Base-by-base conservation (phyloP, 768 basidiomycete genomes). In the Mycena epipterygia region DNA sequence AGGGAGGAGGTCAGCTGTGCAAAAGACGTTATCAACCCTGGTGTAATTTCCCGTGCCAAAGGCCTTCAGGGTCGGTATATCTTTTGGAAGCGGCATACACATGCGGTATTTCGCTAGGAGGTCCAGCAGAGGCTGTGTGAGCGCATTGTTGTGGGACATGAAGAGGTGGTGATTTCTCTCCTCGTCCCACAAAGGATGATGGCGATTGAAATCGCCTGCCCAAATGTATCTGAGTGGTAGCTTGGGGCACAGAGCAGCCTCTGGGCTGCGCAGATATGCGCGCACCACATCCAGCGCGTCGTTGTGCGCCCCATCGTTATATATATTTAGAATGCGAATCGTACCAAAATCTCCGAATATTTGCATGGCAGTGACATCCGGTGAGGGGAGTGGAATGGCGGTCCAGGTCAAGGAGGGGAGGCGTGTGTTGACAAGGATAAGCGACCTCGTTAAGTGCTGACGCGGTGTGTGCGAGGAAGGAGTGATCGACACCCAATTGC, bases 1-100 rank as follows among this genome's bases (percentile, higher is more conserved):
- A 0, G 79, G 71, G 0, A 67, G 35, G 0, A 81, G 56, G 0
- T 63, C 37, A 0, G 51, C 42, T 4, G 80, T 71, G 27, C 73
- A 68, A 68, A 84, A 88, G 0, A 88, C 81, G 57, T 89, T 88
- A 74, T 88, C 85, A 2, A 80, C 79, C 14, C 82, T 56, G 4
- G 82, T 82, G 53, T 75, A 77, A 62, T 83, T 85, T 13, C 81
- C 79, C 0, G 84, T 81, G 61, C 0, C 19, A 44, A 44, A 44
- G 5, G 42, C 21, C 13, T 44, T 44, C 21, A 44, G 42, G n/a
- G 42, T 44, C 11, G 42, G 42, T 5, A 44, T 44, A 13, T 11
- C 42, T 11, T 13, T 5, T 21, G 42, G 42, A 5, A 44, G 21
- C 6, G 42, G 42, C 42, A 44, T 44, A 19, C 13, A 4, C 42